Evolutionary conservation across 768 basidiomycete species (phyloP).

Genomic region (Psilocybe cubensis): DNA sequence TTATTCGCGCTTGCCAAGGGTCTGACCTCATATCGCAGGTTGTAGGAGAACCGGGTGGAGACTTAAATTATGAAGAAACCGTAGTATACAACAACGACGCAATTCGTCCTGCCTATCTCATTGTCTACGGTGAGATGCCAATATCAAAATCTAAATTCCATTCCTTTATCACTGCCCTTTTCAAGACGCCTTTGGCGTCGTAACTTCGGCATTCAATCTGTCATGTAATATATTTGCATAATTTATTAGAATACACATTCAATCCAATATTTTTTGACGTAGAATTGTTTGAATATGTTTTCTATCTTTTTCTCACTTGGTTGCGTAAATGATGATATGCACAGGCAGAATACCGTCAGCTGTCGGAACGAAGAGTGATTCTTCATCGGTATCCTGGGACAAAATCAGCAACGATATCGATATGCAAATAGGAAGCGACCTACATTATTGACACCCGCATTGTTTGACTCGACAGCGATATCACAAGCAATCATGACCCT

Average conservation of each 20-base stretch:
- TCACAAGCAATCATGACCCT: conserved; percentile 68
- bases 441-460: conserved; percentile 31
- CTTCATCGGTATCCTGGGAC: conserved; percentile 47
- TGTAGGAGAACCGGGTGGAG: conserved; percentile 62
- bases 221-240: conserved; percentile 2
- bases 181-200: conserved; percentile 50
- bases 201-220: conserved; percentile 24
- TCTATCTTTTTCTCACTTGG: conserved; percentile 1
- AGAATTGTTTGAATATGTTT: conserved; percentile 6
- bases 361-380: conserved; percentile 54
- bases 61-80: conserved; percentile 72
- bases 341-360: conserved; percentile 61
- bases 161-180: conserved; percentile 40
- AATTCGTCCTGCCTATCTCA: conserved; percentile 65
- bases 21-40: conserved; percentile 38
- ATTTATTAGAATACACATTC: not conserved
- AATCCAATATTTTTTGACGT: conserved; percentile 11
- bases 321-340: conserved; percentile 61
- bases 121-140: conserved; percentile 55
- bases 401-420: conserved; percentile 2
- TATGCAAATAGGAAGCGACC: conserved; percentile 3
- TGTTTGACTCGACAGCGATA: conserved; percentile 44
- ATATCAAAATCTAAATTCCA: conserved; percentile 33
- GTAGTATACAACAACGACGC: conserved; percentile 71
- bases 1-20: conserved; percentile 3